These are phyloP conservation scores for Leishmania aethiopica DNA, from an alignment of 208 protist genomes.

Conservation along the genomic window DNA sequence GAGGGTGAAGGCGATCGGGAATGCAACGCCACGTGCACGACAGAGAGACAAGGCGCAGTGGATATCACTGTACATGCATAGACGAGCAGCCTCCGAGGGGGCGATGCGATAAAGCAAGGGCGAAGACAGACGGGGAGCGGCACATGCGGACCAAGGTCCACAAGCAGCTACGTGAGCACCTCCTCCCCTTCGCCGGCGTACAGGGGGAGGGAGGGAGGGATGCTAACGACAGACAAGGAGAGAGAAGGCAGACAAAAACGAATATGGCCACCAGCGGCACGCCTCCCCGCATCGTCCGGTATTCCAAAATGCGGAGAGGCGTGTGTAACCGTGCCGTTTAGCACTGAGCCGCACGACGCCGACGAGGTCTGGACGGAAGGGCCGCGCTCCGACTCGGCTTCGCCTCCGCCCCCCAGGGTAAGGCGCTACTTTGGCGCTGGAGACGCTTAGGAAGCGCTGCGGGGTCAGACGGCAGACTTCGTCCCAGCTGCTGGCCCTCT, in stretches of 20 bases:
- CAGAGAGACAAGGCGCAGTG: not conserved
- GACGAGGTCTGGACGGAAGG: not conserved
- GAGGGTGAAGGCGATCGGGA: not conserved
- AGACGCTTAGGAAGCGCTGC: not conserved
- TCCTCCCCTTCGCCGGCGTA: not conserved
- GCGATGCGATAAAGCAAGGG: not conserved
- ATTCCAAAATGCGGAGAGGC: not conserved
- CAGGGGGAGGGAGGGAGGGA: too few species aligned
- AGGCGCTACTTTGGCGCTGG: not conserved
- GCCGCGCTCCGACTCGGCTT: too few species aligned
- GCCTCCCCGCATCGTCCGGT: not conserved
- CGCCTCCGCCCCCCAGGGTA: too few species aligned
- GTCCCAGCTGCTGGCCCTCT: not conserved
- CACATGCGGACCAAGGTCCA: not conserved
- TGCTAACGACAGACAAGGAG: not conserved
- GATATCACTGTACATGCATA: not conserved
- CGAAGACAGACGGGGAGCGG: not conserved
- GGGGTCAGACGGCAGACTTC: not conserved
- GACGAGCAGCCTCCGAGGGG: not conserved
- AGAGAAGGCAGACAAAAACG: not conserved
- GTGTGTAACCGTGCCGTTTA: not conserved
- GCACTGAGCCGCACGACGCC: not conserved
- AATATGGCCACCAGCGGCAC: not conserved
- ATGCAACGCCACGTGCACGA: not conserved
- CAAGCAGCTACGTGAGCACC: too few species aligned